These are phyloP conservation scores for Deinandra increscens DNA, from an alignment of 129 eudicot species.

Conservation along the genomic window DNA sequence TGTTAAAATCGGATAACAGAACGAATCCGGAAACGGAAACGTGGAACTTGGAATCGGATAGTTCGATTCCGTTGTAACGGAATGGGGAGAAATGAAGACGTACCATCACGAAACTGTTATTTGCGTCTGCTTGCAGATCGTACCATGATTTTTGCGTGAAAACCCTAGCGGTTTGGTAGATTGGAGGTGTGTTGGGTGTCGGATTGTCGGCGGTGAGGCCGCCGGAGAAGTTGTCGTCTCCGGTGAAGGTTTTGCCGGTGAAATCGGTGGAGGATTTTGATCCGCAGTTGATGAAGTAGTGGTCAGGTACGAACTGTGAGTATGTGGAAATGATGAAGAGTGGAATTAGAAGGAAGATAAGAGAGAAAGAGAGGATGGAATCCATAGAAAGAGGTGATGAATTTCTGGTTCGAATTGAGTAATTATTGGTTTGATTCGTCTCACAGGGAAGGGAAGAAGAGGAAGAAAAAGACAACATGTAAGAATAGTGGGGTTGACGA, in stretches of 20 bases:
- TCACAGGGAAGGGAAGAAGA: slow-evolving; percentile 23
- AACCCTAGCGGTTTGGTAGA: slow-evolving; percentile 52
- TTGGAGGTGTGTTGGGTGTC: neutral
- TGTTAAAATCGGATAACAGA: slow-evolving; percentile 42
- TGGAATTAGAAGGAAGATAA: slow-evolving; percentile 23
- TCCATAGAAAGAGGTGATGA: slow-evolving; percentile 21
- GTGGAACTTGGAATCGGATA: slow-evolving; percentile 35
- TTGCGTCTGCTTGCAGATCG: slow-evolving; percentile 24
- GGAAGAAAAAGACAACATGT: slow-evolving; percentile 20
- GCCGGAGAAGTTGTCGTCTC: slow-evolving; percentile 41
- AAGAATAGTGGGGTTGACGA: slow-evolving; percentile 24
- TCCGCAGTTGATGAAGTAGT: slow-evolving; percentile 78
- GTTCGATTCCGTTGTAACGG: slow-evolving; percentile 9
- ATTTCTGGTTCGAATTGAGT: neutral
- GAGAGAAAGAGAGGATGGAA: slow-evolving; percentile 3
- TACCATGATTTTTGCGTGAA: slow-evolving; percentile 40
- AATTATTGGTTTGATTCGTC: slow-evolving; percentile 17
- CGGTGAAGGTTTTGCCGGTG: slow-evolving; percentile 36
- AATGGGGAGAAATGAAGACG: slow-evolving; percentile 62
- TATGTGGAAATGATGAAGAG: slow-evolving; percentile 16
- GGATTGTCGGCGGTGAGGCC: neutral
- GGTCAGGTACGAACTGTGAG: slow-evolving; percentile 28
- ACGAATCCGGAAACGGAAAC: slow-evolving; percentile 41
- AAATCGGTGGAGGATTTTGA: slow-evolving; percentile 29
- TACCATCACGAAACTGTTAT: slow-evolving; percentile 53